These are phyloP conservation scores for Seiridium cupressi DNA, from an alignment of 2,329 filamentous ascomycete species.

Conservation along the genomic window DNA sequence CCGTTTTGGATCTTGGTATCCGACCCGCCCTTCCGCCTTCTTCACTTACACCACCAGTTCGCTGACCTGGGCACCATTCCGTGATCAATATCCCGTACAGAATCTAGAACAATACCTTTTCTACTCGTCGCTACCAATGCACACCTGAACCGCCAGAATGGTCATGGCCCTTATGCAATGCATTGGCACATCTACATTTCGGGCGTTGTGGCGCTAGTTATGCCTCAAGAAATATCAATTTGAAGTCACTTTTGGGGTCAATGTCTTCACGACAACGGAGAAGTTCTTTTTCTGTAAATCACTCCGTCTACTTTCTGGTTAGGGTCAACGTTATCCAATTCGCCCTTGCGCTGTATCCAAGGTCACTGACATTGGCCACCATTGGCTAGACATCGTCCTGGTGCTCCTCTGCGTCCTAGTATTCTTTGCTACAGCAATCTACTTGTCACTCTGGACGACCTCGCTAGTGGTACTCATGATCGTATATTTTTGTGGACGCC, in stretches of 20 bases:
- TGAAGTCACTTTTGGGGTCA: slow-evolving; percentile 92
- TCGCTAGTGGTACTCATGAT: neutral
- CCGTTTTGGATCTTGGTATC: no score
- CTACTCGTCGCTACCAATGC: no score
- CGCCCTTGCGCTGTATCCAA: no score
- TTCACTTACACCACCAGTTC: no score
- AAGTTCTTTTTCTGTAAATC: slow-evolving; percentile 52
- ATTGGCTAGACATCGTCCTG: slow-evolving; percentile 60
- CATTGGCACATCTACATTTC: neutral
- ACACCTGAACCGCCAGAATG: no score
- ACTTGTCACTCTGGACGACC: slow-evolving; percentile 37
- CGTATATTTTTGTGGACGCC: neutral
- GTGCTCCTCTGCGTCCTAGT: slow-evolving; percentile 87
- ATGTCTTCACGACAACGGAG: slow-evolving; percentile 95
- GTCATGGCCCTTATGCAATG: no score
- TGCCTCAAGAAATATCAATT: slow-evolving; percentile 97
- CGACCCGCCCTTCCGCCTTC: no score
- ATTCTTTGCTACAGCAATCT: slow-evolving; percentile 82
- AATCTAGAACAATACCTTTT: no score
- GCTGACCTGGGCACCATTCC: no score
- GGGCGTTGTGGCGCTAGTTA: slow-evolving; percentile 62
- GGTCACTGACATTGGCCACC: no score
- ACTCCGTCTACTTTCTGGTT: neutral
- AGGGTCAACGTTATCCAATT: no score
- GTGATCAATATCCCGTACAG: no score